Base-by-base conservation (phyloP, 148 eudicot species). In the Rhododendron molle region DNA sequence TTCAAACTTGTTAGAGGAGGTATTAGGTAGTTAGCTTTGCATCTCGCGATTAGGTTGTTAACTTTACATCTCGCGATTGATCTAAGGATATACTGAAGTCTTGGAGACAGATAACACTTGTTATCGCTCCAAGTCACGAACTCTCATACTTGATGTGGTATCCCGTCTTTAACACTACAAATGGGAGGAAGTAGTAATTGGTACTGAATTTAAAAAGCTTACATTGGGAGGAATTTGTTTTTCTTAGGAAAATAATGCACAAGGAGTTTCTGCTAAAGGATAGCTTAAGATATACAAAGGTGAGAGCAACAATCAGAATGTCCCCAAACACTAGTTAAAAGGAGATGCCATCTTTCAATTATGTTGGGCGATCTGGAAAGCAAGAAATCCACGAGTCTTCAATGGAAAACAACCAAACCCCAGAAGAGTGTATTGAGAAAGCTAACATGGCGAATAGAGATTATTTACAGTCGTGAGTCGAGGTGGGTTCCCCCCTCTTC, bases 261-360 rank as follows among this genome's bases (percentile, higher is more conserved):
- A 26, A 30, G 50, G 56, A 28, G 40, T 62, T 13, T 62, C 4
- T 46, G 40, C 43, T 69, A 26, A 73, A 83, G 44, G 20, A 8
- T 83, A 72, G 20, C 44, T 67, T 65, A 26, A 26, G 44, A 54
- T 54, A 13, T 56, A 69, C 77, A 69, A 60, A 69, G 78, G 38
- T 44, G 85, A 67, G 40, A 21, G 50, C 85, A 32, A 74, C 85
- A 50, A 50, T 74, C 80, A 52, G 85, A 50, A 84, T 84, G 81
- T 84, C 32, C 26, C 80, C 67, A 34, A 84, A 71, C 78, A 47
- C 85, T 26, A 26, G 7, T 44, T 15, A 28, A 71, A 73, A 50
- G 65, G 36, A 50, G 71, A 84, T 84, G 80, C 67, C 73, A 5
- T 40, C 43, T 40, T 5, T 40, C 44, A 40, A 40, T 40, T 40